Evolutionary conservation across 1,139 yeast genomes (phyloP), one percentile per base, ranked within the genome.

Genomic region (Nadsonia commutata): DNA sequence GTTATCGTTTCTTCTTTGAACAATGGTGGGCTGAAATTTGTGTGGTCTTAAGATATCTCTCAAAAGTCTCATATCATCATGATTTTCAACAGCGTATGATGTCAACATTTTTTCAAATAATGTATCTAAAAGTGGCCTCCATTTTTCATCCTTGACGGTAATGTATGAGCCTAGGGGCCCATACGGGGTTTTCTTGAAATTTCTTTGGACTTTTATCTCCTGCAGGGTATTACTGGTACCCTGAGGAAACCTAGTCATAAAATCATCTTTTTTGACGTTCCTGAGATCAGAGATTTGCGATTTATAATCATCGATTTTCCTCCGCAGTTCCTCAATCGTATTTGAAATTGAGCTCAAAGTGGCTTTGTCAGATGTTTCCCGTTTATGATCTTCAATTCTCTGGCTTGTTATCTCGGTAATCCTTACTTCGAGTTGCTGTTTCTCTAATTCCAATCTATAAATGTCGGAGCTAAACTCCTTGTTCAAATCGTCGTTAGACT

Each of bases 141-240:
- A 88, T 37, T 68, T 59, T n/a, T 67, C 63, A 50, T 63, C 73
- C 18, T 76, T 81, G 16, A 90, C 65, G 8, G 72, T 67, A 2
- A 86, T 67, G 47, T 65, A 65, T 7, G 68, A 53, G 0, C 96
- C 97, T 1, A 88, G 48, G 0, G 99, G 99, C 0, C 98, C 98
- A n/a, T 82, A 59, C 0, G 94, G 94, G 19, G 52, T 55, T 2
- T 57, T 51, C 18, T 65, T 67, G 69, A 82, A 64, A 43, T 56
- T 31, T 40, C 50, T 36, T 20, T 56, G 48, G 38, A 53, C 46
- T 6, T 56, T 51, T 11, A 83, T 72, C 1, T 64, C 72, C 1
- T 53, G 50, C 8, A 80, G 53, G 5, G 76, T 61, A 1, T 46
- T 42, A 36, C 38, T 13, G 17, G 22, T 19, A 36, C 11, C n/a